A percentile compares a stretch with the other conserved stretches of the same genome.
Evolutionary conservation across 2,329 filamentous ascomycete genomes (phyloP).

Genomic region (Colletotrichum sansevieriae): DNA sequence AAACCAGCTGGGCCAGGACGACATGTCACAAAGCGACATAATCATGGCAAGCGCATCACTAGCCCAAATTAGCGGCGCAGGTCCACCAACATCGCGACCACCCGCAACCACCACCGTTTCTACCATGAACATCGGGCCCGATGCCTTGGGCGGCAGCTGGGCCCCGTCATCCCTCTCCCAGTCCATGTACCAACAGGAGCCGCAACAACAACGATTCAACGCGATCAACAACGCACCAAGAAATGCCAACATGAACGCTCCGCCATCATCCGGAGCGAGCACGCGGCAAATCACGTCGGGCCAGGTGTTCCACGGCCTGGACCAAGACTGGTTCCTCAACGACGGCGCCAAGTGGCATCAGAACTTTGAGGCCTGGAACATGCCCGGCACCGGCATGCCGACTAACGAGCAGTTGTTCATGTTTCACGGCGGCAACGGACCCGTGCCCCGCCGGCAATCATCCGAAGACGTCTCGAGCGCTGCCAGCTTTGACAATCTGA

Average conservation of each 20-base stretch:
- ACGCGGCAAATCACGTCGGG: constrained; percentile 48
- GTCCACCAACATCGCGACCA: constrained; percentile 32
- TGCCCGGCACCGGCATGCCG: constrained; percentile 42
- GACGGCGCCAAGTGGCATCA: constrained; percentile 71
- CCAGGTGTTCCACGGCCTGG: constrained; percentile 55
- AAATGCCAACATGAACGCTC: constrained; percentile 1
- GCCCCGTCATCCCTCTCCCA: constrained; percentile 45
- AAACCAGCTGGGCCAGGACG: constrained; percentile 46
- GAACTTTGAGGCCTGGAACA: constrained; percentile 67
- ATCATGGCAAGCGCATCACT: constrained; percentile 45
- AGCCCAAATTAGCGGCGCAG: constrained; percentile 43
- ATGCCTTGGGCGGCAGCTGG: constrained; percentile 44
- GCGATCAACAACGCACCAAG: constrained; percentile 6
- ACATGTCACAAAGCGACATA: constrained; percentile 46
- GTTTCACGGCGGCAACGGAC: constrained; percentile 29
- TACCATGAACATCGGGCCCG: neutral
- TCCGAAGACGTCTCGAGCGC: constrained; percentile 33
- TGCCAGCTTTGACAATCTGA: constrained; percentile 49
- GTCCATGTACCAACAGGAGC: constrained; percentile 47
- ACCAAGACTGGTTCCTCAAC: constrained; percentile 70
- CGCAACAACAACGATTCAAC: constrained; percentile 38
- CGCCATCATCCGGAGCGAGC: neutral
- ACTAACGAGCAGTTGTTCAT: constrained; percentile 40
- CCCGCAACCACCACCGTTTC: neutral
- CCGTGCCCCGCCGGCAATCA: constrained; percentile 19